Evolutionary conservation across 805 yeast species (phyloP), one percentile per base, ranked within the genome.

Genomic region (Blastobotrys attinorum): DNA sequence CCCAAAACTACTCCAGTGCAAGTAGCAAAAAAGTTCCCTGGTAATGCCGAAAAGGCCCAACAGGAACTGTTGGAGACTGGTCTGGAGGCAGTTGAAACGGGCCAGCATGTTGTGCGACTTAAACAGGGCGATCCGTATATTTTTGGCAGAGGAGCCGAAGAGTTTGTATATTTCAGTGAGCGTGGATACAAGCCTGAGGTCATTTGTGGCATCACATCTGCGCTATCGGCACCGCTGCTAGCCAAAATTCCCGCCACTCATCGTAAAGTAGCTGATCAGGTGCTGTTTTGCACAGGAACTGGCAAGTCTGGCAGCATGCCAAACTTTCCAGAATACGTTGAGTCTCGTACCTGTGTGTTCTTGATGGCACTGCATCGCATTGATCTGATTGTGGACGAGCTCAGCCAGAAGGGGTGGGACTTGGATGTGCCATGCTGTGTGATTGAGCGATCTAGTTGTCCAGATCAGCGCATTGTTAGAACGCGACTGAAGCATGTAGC

Each of bases 111-210:
- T 1, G 94, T 90, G 2, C 71, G 97, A 46, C 72, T 90, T 52
- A 90, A 90, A 62, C 97, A 90, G 64, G 97, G 97, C 27, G 97
- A 90, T 61, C 97, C 97, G 7, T 90, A 87, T 62, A 84, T 90
- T 25, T 90, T 86, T 60, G 97, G 97, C 3, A 77, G 97, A 50
- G 97, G 97, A 36, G 96, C 96, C 33, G 97, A 90, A 64, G 97
- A 90, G 57, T 85, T 62, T 59, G 55, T 76, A 7, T 89, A 70
- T 59, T 90, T 90, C 62, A 56, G 70, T 22, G 55, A 69, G 18
- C 74, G 81, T 54, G 96, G 95, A 0, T 86, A 57, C 54, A 69
- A 61, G 16, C 95, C 96, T 13, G 54, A 61, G 3, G 96, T 90
- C 1, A 58, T 90, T 8, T 90, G 97, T 0, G 97, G 97, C 2